Conservation (phyloP, 2,329 filamentous ascomycete genomes). For the Neonectria magnoliae region DNA sequence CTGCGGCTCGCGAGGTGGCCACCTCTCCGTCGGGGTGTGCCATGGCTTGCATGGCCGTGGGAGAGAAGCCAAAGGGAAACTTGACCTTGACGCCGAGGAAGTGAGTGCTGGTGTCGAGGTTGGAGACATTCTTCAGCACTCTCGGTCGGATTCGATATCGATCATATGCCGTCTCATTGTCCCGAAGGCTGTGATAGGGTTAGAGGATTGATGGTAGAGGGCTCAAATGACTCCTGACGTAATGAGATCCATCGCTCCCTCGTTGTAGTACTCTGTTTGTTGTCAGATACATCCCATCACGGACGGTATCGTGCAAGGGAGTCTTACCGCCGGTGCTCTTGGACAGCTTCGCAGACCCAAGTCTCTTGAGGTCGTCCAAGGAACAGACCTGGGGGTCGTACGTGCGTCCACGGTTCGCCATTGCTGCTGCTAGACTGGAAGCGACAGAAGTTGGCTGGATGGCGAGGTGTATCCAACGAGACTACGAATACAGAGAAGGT, state of each 20-base stretch:
- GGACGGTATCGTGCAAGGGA: no score
- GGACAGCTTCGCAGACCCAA: slow-evolving; percentile 20
- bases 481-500: neutral
- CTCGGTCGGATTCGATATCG: slow-evolving; percentile 28
- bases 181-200: slow-evolving; percentile 19
- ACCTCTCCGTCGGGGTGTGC: slow-evolving; percentile 25
- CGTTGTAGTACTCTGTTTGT: slow-evolving; percentile 17
- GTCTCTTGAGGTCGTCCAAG: slow-evolving; percentile 21
- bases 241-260: slow-evolving; percentile 20
- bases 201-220: neutral
- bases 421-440: neutral
- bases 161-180: slow-evolving; percentile 25
- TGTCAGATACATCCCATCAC: neutral
- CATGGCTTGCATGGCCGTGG: slow-evolving; percentile 27
- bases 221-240: neutral
- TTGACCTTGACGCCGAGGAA: slow-evolving; percentile 24
- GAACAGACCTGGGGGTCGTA: slow-evolving; percentile 23
- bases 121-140: slow-evolving; percentile 23
- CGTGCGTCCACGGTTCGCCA: slow-evolving; percentile 27
- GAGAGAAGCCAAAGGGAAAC: slow-evolving; percentile 29
- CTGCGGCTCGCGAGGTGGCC: slow-evolving; percentile 22
- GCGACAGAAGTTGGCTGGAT: neutral
- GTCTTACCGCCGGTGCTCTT: slow-evolving; percentile 10
- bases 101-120: slow-evolving; percentile 23
- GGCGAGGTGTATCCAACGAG: neutral